Conservation (phyloP, 768 basidiomycete genomes). For the Tulasnella sp. region DNA sequence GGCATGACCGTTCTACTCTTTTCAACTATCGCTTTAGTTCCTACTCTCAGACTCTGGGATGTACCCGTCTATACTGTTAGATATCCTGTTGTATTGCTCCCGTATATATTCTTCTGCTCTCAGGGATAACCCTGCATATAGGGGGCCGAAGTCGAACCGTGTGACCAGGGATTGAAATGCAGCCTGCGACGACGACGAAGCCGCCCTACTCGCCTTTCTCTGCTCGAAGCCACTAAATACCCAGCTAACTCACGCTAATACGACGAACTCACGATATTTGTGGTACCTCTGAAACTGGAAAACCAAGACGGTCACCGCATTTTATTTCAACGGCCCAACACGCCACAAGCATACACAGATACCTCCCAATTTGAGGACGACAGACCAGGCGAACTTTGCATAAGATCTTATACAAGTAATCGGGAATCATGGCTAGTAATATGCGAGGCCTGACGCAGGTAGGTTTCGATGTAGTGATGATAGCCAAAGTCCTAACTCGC, state of each 20-base stretch:
- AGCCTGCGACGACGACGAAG: background rate
- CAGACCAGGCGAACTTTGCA: background rate
- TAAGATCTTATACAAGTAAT: background rate
- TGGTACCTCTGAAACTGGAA: background rate
- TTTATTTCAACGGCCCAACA: background rate
- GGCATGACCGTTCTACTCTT: background rate
- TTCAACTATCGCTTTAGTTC: background rate
- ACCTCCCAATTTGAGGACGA: background rate
- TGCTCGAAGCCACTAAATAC: background rate
- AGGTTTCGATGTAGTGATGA: no score
- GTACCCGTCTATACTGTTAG: background rate
- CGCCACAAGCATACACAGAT: background rate
- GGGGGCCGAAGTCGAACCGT: background rate
- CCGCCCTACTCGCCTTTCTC: background rate
- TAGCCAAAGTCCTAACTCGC: background rate
- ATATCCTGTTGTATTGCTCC: background rate
- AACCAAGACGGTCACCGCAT: background rate
- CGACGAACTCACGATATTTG: background rate
- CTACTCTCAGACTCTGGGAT: background rate
- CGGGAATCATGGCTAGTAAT: slow-evolving; percentile 58
- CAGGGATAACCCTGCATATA: background rate
- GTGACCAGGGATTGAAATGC: background rate
- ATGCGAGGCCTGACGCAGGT: slow-evolving; percentile 94
- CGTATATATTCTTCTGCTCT: background rate
- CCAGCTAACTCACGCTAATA: background rate